Percentiles rank a stretch among this genome's conserved stretches.
These are phyloP conservation scores for Sclerotinia nivalis DNA, from an alignment of 2,329 filamentous ascomycete species.

Conservation along the genomic window DNA sequence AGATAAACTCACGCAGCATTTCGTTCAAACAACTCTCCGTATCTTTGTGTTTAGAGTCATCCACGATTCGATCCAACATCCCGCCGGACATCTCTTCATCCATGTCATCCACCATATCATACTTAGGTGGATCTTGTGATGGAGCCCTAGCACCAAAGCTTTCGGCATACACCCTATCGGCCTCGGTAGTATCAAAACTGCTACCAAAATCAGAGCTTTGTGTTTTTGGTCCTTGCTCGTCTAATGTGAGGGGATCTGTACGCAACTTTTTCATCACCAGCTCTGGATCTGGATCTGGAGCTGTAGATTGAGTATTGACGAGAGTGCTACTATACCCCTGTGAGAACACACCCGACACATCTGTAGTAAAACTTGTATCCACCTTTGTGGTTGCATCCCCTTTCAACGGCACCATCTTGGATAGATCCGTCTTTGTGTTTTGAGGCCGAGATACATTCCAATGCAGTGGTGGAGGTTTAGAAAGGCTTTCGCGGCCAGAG, in stretches of 20 bases:
- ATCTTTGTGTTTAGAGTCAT: background rate
- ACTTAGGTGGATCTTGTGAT: background rate
- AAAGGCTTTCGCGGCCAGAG: background rate
- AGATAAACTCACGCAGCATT: background rate
- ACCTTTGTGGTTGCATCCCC: slow-evolving; percentile 2
- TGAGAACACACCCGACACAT: slow-evolving; percentile 30
- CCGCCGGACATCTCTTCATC: background rate
- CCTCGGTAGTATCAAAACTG: slow-evolving; percentile 9
- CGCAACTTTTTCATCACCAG: background rate
- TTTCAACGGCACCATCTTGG: background rate
- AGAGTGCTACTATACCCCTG: background rate
- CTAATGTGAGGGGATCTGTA: background rate
- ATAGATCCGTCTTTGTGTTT: background rate
- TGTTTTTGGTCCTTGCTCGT: background rate
- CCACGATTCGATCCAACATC: background rate
- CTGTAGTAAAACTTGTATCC: slow-evolving; percentile 32
- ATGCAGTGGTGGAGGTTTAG: background rate
- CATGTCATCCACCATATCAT: background rate
- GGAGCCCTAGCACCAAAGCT: background rate
- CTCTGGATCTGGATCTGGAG: slow-evolving; percentile 20
- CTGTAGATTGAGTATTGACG: slow-evolving; percentile 26
- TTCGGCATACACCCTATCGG: background rate
- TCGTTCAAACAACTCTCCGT: slow-evolving; percentile 25
- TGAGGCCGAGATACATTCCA: slow-evolving; percentile 1
- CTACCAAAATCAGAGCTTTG: slow-evolving; percentile 17